Base-by-base conservation (phyloP, 1,284 basidiomycete genomes). In the Ustilago lituana region DNA sequence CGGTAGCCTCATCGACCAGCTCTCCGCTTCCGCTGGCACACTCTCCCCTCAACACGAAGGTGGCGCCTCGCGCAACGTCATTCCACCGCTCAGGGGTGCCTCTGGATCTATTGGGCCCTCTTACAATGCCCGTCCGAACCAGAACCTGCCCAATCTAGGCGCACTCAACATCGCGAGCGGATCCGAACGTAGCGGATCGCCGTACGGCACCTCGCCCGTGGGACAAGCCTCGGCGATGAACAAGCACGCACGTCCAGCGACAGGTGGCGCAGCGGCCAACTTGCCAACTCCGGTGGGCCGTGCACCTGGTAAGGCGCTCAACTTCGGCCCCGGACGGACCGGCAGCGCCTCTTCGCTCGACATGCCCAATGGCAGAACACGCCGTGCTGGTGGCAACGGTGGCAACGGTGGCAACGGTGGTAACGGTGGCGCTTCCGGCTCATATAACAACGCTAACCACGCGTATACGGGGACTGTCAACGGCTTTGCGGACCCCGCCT, bases 281-380 rank as follows among this genome's bases (percentile, higher is more conserved):
- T 23, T 66, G 55, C 43, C 61, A 15, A 54, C 67, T 6, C 58
- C 61, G 2, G 51, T 65, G 1, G 67, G 53, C 2, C 61, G 58
- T 29, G 62, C 67, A n/a, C 67, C 67, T 0, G 67, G 67, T 5
- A 61, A 50, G 9, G 67, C 67, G 8, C 65, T 70, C 23, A 57
- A 70, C 39, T 70, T 70, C 48, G 66, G 66, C 3, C 50, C 58
- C 0, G 51, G 65, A n/a, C 46, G 59, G 19, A 68, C 60, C 2
- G 52, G 59, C 1, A 69, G 51, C 17, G 59, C 66, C 1, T 40
- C 51, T 15, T 52, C 55, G 31, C 19, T 48, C n/a, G 66, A 69
- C 5, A 37, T 27, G 33, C 53, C 50, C 1, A 69, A 60, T 33
- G 44, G 47, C 10, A 40, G 51, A 15, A 31, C 39, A 14, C 46